These are phyloP conservation scores for Tulasnella sp. DNA, from an alignment of 768 basidiomycete genomes.

Conservation along the genomic window DNA sequence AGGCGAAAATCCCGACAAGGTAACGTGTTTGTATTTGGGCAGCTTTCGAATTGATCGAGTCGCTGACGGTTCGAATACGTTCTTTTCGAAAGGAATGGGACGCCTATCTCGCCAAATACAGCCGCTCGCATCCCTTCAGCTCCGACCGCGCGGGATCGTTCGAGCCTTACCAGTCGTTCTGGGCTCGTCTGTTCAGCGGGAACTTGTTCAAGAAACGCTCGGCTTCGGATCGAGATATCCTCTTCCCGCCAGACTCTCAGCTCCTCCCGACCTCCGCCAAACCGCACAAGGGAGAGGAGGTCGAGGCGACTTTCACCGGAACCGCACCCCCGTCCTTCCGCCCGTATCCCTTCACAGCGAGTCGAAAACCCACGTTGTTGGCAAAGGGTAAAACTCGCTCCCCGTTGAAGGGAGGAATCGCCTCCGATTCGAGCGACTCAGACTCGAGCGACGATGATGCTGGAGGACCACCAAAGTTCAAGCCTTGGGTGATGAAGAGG, in stretches of 20 bases:
- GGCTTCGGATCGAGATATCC: not conserved
- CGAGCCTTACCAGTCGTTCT: slow-evolving; percentile 51
- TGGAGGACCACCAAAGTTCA: slow-evolving; percentile 9
- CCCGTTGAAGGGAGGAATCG: not conserved
- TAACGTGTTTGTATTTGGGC: slow-evolving; percentile 35
- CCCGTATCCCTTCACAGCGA: slow-evolving; percentile 4
- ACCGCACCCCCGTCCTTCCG: slow-evolving; percentile 5
- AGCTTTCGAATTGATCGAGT: not conserved
- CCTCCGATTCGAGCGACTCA: slow-evolving; percentile 10
- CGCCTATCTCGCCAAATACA: slow-evolving; percentile 57
- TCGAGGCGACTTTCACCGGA: not conserved
- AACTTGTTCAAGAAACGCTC: not conserved
- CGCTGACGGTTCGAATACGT: slow-evolving; percentile 4
- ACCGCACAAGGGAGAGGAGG: not conserved
- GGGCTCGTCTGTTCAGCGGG: slow-evolving; percentile 48
- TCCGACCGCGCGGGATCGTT: slow-evolving; percentile 55
- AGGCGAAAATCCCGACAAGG: slow-evolving; percentile 69
- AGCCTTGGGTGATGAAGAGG: slow-evolving; percentile 15
- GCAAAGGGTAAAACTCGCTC: slow-evolving; percentile 19
- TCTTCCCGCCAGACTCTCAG: slow-evolving; percentile 27
- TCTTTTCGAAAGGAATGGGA: slow-evolving; percentile 59
- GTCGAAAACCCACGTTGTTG: not conserved
- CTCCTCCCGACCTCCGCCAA: slow-evolving; percentile 13
- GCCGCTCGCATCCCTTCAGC: slow-evolving; percentile 48
- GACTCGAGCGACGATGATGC: slow-evolving; percentile 9